Conservation (phyloP, 371 early-diverging fungal species). For the Capillidium heterosporum region DNA sequence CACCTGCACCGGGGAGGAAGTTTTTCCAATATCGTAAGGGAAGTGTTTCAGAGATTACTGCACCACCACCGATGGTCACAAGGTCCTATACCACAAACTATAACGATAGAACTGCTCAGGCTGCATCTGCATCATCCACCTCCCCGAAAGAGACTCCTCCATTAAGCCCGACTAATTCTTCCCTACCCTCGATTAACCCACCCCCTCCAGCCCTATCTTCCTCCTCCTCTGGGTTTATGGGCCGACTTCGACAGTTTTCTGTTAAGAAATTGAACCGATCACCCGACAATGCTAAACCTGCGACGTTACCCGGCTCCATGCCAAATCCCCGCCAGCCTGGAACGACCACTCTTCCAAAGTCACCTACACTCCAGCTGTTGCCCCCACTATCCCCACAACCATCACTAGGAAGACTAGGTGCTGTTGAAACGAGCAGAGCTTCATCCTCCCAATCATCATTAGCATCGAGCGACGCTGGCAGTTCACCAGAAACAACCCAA, state of each 20-base stretch:
- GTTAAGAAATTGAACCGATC: neutral
- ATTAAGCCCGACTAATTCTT: neutral
- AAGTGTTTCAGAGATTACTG: neutral
- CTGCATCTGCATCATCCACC: neutral
- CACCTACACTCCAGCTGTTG: neutral
- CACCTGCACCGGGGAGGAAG: neutral
- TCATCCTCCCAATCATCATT: neutral
- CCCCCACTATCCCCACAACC: neutral
- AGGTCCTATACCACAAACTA: neutral
- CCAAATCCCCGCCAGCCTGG: too few species aligned
- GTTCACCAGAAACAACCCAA: neutral
- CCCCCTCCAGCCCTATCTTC: neutral
- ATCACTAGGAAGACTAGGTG: neutral
- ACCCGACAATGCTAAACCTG: neutral
- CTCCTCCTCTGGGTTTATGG: conserved; percentile 6
- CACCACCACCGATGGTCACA: neutral
- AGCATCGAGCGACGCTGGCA: neutral
- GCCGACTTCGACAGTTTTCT: neutral
- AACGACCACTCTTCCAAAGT: neutral
- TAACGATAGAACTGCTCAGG: neutral
- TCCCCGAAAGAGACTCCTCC: neutral
- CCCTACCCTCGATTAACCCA: neutral
- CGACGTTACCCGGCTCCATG: neutral
- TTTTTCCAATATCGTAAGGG: neutral
- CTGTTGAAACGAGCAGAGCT: neutral